Evolutionary conservation across 768 basidiomycete species (phyloP), one percentile per base, ranked within the genome.

Genomic region (Mycena haematopus): DNA sequence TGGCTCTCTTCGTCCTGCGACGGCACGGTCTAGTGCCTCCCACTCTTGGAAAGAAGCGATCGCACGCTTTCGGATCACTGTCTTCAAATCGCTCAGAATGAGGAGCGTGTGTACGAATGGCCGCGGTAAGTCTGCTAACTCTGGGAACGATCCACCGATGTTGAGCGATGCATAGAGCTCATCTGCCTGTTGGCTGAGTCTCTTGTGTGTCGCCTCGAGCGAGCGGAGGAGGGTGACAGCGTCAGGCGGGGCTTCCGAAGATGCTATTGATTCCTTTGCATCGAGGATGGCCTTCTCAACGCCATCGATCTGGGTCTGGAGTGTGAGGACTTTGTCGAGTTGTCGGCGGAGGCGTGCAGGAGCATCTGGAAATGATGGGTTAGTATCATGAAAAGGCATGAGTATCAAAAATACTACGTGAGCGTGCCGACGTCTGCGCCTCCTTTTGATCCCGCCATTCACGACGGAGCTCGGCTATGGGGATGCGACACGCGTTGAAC

Each of bases 41-140:
- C 74, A 77, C 47, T 79, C 76, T 25, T 76, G 75, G 47, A 80
- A 78, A 19, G 71, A 72, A 0, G 72, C 70, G 14, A 78, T 70
- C 31, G 1, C 73, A 75, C 69, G 62, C 56, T 75, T 76, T 14
- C 72, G 60, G 6, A 80, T 76, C 52, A 75, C 77, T 22, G 77
- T 77, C 56, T 80, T 82, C 27, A 79, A 68, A 62, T 80, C 77
- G 0, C 72, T 67, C 5, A 73, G 75, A 57, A 78, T 67, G 1
- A 80, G 58, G 0, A 81, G 72, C 0, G 65, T 70, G 2, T 60
- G 61, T 2, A 78, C 68, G 57, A 77, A 77, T 7, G 74, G 67
- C 2, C 73, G 47, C 13, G 70, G 60, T 13, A 77, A 35, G 6
- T 67, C 68, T n/a, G 65, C 25, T 3, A 81, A 74, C 25, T 75